Evolutionary conservation across 1,139 yeast species (phyloP), one percentile per base, ranked within the genome.

Genomic region (Protomyces inundatus): DNA sequence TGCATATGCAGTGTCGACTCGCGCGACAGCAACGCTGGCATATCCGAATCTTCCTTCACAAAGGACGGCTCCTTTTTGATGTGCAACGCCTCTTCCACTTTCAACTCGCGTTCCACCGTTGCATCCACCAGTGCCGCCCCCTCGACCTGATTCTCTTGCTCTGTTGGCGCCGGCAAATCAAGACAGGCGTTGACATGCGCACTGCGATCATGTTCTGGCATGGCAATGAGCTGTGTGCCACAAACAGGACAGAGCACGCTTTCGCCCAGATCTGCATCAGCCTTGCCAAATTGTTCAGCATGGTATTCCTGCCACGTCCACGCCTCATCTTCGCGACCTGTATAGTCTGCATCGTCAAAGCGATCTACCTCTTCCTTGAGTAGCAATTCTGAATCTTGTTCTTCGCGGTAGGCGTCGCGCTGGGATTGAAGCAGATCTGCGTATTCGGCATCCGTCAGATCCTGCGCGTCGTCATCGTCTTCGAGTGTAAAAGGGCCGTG

Each of bases 301-400:
- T 58, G 53, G 14, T 58, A 58, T 23, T 58, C 62, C 35, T 58
- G 62, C 62, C 62, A 58, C 39, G 62, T 51, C 62, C 62, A 58
- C 1, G 55, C 51, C 36, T 58, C 62, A 35, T 58, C 62, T 32
- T 58, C 62, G 32, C 54, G 53, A 4, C 35, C 56, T 7, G 53
- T 55, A 34, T 58, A 55, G 45, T 51, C 56, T n/a, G 51, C 62
- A 52, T 58, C 54, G 33, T 58, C 62, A 12, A 58, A 58, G 39
- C 54, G 55, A 35, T 58, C 62, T 7, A 55, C 56, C 16, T 58
- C 62, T 35, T 14, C 52, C 35, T 16, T 36, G 30, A 58, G 33
- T 9, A 30, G 52, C 10, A 55, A 23, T 23, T 58, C 52, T 6
- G 42, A 50, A 9, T 42, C 57, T 14, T 16, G 53, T 10, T 42